phyloP scores from a whole-genome alignment of 192 early-diverging fungal species.

The Backusella tarrabulga region DNA sequence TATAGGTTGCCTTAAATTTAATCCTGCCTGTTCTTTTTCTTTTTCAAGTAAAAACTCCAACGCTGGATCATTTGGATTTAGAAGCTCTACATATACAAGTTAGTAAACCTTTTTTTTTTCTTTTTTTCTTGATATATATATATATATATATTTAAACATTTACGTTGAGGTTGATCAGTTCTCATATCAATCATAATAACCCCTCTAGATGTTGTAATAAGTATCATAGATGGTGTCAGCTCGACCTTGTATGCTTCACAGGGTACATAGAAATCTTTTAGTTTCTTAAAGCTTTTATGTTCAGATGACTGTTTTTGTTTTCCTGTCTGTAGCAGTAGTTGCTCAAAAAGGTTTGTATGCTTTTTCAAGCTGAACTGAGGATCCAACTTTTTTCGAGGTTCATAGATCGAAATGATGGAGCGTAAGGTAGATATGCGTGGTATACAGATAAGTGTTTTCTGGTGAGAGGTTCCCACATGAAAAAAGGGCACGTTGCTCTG shows the following conservation, averaged over 20 bases:
- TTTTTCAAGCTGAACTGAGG: not conserved
- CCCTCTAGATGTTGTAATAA: conserved; percentile 85
- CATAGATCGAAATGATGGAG: conserved; percentile 75
- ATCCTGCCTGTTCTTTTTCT: conserved; percentile 46
- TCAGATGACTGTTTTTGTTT: conserved; percentile 37
- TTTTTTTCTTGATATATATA: too few relatives aligned
- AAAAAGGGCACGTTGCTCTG: conserved; percentile 66
- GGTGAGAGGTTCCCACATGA: conserved; percentile 59
- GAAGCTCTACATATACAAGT: conserved; percentile 55
- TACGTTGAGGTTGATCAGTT: conserved; percentile 75
- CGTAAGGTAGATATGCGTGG: conserved; percentile 70
- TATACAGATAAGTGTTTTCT: conserved; percentile 57
- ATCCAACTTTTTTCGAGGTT: conserved; percentile 40
- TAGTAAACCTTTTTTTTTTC: not conserved
- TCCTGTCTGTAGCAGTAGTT: conserved; percentile 2
- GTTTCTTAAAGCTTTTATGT: conserved; percentile 43
- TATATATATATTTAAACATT: not conserved
- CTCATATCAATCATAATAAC: conserved; percentile 91
- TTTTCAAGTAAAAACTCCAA: conserved; percentile 79
- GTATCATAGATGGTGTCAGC: conserved; percentile 78
- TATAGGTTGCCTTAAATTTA: conserved; percentile 35
- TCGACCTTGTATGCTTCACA: conserved; percentile 82
- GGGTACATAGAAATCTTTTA: conserved; percentile 92
- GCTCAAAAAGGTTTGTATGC: conserved; percentile 58
- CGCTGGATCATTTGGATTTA: conserved; percentile 78